A percentile compares a stretch with the other conserved stretches of the same genome.
Evolutionary conservation across 1,284 basidiomycete genomes (phyloP).

Genomic region (Trichosporon sp.): DNA sequence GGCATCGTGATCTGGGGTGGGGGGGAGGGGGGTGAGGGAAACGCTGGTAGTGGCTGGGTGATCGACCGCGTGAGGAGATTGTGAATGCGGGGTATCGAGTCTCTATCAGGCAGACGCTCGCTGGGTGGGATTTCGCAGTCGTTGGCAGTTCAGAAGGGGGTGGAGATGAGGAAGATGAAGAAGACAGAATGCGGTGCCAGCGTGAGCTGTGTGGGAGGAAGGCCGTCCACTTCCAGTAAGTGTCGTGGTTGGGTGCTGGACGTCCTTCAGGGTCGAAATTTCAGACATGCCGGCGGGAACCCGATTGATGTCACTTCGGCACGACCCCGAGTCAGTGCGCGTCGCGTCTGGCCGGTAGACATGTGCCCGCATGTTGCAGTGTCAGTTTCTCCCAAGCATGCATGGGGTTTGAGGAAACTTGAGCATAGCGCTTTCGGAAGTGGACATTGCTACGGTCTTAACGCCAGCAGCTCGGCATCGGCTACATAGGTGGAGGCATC

Average conservation of each 20-base stretch:
- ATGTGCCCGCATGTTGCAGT: background rate
- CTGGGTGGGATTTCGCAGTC: background rate
- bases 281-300: conserved; percentile 1
- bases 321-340: background rate
- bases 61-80: background rate
- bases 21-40: background rate
- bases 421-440: too few species aligned
- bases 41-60: background rate
- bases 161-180: background rate
- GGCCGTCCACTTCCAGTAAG: background rate
- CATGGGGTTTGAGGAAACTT: background rate
- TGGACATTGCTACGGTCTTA: too few species aligned
- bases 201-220: background rate
- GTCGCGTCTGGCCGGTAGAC: background rate
- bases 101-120: background rate
- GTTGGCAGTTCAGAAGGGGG: background rate
- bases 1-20: background rate
- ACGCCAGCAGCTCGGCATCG: too few species aligned
- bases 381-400: background rate
- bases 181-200: background rate
- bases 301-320: background rate
- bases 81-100: background rate
- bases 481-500: background rate
- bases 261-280: background rate
- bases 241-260: background rate